Base-by-base conservation (phyloP, 2,329 filamentous ascomycete species). In the Tolypocladium amazonense region DNA sequence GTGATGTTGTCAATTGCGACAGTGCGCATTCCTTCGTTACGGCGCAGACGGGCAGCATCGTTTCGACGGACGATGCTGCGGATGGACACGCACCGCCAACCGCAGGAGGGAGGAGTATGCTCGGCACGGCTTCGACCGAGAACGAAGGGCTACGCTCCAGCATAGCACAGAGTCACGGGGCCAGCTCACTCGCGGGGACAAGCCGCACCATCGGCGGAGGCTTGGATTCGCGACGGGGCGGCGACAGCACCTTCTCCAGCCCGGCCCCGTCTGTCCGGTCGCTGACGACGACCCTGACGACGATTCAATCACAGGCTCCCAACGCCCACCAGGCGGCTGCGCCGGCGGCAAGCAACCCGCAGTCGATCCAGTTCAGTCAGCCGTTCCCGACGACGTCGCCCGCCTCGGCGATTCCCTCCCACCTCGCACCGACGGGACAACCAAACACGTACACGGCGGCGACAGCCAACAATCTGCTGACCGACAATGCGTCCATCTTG, bases 401-500 rank as follows among this genome's bases (percentile, higher is more conserved):
- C 2, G 84, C 86, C 0, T 89, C 85, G 1, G 88, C 89, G 23
- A 86, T 92, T 54, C 89, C 89, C 3, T 77, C 87, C 3, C 88
- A 92, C 72, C 77, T 90, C 35, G 82, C 79, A 1, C 84, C 84
- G 12, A 69, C 68, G 60, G 69, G 75, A 61, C 81, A 86, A 65
- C 88, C 88, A 2, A 83, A 85, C 6, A 92, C 88, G 0, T 93
- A 93, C 72, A 83, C 80, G 57, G 84, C 82, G n/a, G 89, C 89
- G 1, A 93, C 88, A 0, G 89, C 90, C 58, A 92, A 92, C 73
- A 90, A 90, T 67, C 80, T 93, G 7, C 77, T 93, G 39, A 91
- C 88, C 1, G 90, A 95, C 71, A 90, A 95, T 70, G 90, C 90
- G 27, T 93, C 89, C 33, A 92, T 95, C 65, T 76, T 95, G 62